Evolutionary conservation across 2,329 filamentous ascomycete genomes (phyloP), one percentile per base, ranked within the genome.

Genomic region (Juglanconis juglandina): DNA sequence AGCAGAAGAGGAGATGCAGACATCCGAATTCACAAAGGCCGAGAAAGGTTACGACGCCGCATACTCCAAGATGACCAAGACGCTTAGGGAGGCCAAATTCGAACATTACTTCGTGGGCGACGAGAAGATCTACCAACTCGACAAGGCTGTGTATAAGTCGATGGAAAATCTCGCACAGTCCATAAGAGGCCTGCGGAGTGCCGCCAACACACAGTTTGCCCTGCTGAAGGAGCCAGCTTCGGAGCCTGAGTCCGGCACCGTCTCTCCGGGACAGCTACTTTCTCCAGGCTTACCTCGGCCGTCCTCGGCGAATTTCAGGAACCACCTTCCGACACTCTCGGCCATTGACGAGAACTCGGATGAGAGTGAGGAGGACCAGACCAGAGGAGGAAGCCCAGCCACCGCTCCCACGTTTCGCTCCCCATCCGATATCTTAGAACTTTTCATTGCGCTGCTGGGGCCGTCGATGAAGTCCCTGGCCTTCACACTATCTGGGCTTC

Each of bases 391-490:
- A 13, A 60, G 37, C 41, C 32, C 68, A 56, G 51, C 65, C 32
- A 60, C 62, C 60, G 53, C 68, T 47, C 75, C 76, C 3, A 68
- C 74, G 0, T 83, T 86, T 60, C 80, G 79, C 42, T 83, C 85
- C 1, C 87, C 93, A 0, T 86, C 89, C 0, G 92, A 96, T 61
- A 96, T 98, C 65, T 98, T 98, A 71, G 87, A 92, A 10, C 81
- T 93, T 5, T 99, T 98, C 73, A 96, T 99, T 62, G 81, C 84
- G 24, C 86, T 95, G 66, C 79, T 99, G 30, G 95, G 95, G 0
- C 95, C 95, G 1, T 95, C 94, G 0, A 96, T 97, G 87, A 96
- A 96, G 73, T 97, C 94, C 0, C 77, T 99, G n/a, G 91, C 92
- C 3, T 95, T 90, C 68, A 98, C 95, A 0, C 76, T 99, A 44